A percentile compares a stretch with the other conserved stretches of the same genome.
These are phyloP conservation scores for Pseudopediastrum boryanum DNA, from an alignment of 139 green algal genomes.

Conservation along the genomic window DNA sequence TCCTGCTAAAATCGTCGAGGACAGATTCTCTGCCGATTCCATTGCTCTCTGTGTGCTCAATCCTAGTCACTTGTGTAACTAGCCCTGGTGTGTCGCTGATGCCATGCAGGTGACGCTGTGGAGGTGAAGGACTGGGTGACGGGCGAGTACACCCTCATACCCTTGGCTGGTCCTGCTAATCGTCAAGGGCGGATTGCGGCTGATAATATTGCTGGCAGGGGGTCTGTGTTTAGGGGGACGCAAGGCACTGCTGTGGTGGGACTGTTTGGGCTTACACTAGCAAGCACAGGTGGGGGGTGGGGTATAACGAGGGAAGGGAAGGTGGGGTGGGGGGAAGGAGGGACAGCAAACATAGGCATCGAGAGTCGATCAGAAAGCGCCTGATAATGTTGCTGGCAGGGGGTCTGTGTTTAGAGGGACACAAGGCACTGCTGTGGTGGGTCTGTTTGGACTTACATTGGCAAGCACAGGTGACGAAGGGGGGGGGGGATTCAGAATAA, in stretches of 20 bases:
- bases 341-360: no score
- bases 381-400: conserved; percentile 49
- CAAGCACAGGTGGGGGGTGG: conserved; percentile 40
- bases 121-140: conserved; percentile 60
- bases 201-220: conserved; percentile 46
- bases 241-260: conserved; percentile 60
- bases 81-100: no score
- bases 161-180: conserved; percentile 61
- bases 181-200: no score
- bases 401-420: conserved; percentile 45
- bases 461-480: conserved; percentile 55
- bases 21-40: no score
- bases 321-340: no score
- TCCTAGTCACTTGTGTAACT: no score
- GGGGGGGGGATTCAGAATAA: neutral
- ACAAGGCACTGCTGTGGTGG: conserved; percentile 58
- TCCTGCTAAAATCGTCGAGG: conserved; percentile 54
- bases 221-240: conserved; percentile 45
- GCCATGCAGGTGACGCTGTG: conserved; percentile 55
- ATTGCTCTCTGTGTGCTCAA: no score
- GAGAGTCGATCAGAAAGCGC: no score
- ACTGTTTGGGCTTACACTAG: conserved; percentile 49
- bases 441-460: conserved; percentile 49
- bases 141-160: conserved; percentile 44
- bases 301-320: no score